Base-by-base conservation (phyloP, 2,329 filamentous ascomycete species). In the Calonectria multiphialidica region DNA sequence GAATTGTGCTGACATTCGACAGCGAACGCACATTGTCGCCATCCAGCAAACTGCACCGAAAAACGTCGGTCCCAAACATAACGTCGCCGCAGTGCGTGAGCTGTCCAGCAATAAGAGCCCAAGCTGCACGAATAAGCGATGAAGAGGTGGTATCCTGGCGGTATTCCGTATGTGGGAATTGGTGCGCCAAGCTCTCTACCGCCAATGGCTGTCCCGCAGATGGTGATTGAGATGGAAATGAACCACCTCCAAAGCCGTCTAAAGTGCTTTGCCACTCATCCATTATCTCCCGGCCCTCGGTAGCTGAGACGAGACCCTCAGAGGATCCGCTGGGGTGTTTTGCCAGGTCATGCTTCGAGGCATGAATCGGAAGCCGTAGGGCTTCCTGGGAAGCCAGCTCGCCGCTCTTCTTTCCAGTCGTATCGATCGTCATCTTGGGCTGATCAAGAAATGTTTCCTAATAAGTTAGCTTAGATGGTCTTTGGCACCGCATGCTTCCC, bases 1-100 rank as follows among this genome's bases (percentile, higher is more conserved):
- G 44, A 21, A 47, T 47, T 47, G 44, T 47, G 12, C n/a, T 13
- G 12, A 12, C n/a, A 21, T 77, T 74, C 1, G 79, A 64, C 30
- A 74, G 74, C 1, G 77, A 77, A 47, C 77, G 61, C 9, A 76
- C 73, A 0, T 72, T 69, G 9, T 72, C 65, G 8, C 77, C 63
- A 1, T 47, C 71, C 74, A 23, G 70, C 55, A 18, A 79, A 7
- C 76, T 72, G 5, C 76, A 76, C 0, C 76, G 75, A 37, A 72
- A 77, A 2, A 77, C 2, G 0, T 74, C 75, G 6, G 75, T 74
- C 1, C 74, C 76, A 7, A 77, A 77, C 12, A 72, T 65, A 2
- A 77, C 62, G 15, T 77, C 76, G 18, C 75, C 64, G 3, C 72
- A 72, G 3, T 72, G 72, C 13, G 55, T 64, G 13, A 76, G 72